Evolutionary conservation across 352 stramenopile genomes (phyloP), one percentile per base, ranked within the genome.

Genomic region (Phytopythium delawarense): DNA sequence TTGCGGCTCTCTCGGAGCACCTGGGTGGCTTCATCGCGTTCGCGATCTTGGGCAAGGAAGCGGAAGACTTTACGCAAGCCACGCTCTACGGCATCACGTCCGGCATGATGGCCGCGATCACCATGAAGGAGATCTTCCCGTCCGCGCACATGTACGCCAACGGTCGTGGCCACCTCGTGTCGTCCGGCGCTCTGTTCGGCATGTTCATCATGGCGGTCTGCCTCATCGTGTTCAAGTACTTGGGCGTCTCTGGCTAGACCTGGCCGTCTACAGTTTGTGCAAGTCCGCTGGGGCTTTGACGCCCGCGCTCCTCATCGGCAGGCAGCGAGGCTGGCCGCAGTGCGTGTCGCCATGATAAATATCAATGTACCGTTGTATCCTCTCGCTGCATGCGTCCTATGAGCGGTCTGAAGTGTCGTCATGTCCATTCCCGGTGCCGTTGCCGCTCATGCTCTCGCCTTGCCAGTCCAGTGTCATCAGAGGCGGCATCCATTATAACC

Each of bases 81-180:
- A 64, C 88, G 0, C 65, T 99, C 21, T 98, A 98, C 70, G 92
- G 91, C 18, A 37, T 98, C 15, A 91, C 97, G 30, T 79, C 78
- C 11, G 96, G 96, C 40, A 98, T 99, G 83, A 98, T 99, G 94
- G 74, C 97, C 1, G 88, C 88, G 3, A 97, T 97, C 69, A 87
- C 81, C 46, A 71, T 96, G 59, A 91, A 91, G 59, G 93, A 98
- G 69, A 74, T 98, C 28, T 71, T 98, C 34, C 95, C 92, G 15
- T 98, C 92, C 2, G 92, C 91, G 7, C 88, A 96, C 79, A 84
- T 82, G 60, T 97, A 97, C 57, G 90, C 94, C 55, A 78, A 83
- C 28, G 77, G 85, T 37, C 78, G 96, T 59, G 91, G 82, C 8
- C 64, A 87, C 54, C 78, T 96, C 44, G 85, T 97, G 18, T 89